Conservation (phyloP, 495 filamentous ascomycete species). For the Filosporella fistucella region DNA sequence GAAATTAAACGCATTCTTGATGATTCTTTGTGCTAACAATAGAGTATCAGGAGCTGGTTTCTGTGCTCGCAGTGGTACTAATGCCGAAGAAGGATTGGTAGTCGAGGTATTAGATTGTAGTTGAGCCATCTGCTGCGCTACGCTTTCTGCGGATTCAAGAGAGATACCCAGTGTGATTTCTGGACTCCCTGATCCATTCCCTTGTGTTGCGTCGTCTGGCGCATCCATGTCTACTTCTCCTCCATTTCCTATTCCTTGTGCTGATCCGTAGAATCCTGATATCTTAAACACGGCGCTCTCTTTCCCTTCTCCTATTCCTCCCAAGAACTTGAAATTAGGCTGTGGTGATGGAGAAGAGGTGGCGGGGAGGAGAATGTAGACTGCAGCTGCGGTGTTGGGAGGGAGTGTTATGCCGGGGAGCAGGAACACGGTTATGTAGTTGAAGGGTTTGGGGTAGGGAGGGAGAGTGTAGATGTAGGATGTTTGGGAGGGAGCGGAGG, state of each 20-base stretch:
- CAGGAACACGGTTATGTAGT: constrained; percentile 84
- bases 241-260: constrained; percentile 36
- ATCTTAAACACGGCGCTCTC: constrained; percentile 85
- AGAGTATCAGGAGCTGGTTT: constrained; percentile 52
- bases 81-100: constrained; percentile 26
- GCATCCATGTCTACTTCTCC: constrained; percentile 23
- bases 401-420: constrained; percentile 76
- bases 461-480: constrained; percentile 36
- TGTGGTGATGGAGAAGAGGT: constrained; percentile 28
- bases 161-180: constrained; percentile 74
- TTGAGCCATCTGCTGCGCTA: constrained; percentile 62
- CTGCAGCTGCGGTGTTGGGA: constrained; percentile 72
- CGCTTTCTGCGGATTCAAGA: constrained; percentile 67
- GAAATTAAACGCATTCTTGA: constrained; percentile 97
- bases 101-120: constrained; percentile 35
- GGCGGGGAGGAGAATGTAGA: constrained; percentile 78
- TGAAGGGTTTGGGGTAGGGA: constrained; percentile 41
- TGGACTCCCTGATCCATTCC: constrained; percentile 6
- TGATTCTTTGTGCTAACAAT: constrained; percentile 84
- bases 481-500: constrained; percentile 31
- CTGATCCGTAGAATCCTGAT: constrained; percentile 27
- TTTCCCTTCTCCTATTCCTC: constrained; percentile 82
- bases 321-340: constrained; percentile 71
- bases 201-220: constrained; percentile 25
- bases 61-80: constrained; percentile 19